Percentiles rank a stretch among this genome's conserved stretches.
Evolutionary conservation across 352 stramenopile species (phyloP).

Genomic region (Elongisporangium undulatum): DNA sequence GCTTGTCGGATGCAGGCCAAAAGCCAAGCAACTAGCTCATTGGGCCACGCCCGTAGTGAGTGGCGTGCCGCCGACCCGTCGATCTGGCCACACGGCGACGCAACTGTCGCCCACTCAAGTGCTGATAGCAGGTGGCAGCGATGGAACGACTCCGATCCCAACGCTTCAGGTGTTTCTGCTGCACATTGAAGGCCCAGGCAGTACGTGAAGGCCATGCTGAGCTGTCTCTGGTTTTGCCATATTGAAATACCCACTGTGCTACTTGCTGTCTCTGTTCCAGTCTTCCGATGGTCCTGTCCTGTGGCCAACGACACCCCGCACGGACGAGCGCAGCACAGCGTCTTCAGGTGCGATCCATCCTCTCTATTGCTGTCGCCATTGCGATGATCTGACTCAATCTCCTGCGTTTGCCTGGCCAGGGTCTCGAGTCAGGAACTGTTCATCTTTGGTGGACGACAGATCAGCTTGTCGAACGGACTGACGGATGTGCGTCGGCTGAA

Average conservation of each 20-base stretch:
- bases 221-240: not conserved
- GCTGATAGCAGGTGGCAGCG: constrained; percentile 59
- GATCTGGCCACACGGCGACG: constrained; percentile 44
- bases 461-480: constrained; percentile 59
- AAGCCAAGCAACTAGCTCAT: not conserved
- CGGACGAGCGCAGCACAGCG: not conserved
- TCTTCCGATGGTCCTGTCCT: not conserved
- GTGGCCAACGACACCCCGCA: not conserved
- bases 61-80: constrained; percentile 29
- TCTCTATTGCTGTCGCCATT: not conserved
- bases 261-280: not conserved
- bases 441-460: constrained; percentile 69
- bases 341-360: not conserved
- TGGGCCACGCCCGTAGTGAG: constrained; percentile 32
- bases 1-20: not conserved
- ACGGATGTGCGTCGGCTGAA: constrained; percentile 40
- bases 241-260: no score
- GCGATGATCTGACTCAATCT: not conserved
- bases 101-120: constrained; percentile 35
- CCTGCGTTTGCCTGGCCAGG: constrained; percentile 12
- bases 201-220: constrained; percentile 10
- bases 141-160: constrained; percentile 46
- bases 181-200: constrained; percentile 27
- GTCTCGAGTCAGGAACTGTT: constrained; percentile 37
- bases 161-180: constrained; percentile 35